Conservation (phyloP, 768 basidiomycete species). For the Termitomyces heimii region DNA sequence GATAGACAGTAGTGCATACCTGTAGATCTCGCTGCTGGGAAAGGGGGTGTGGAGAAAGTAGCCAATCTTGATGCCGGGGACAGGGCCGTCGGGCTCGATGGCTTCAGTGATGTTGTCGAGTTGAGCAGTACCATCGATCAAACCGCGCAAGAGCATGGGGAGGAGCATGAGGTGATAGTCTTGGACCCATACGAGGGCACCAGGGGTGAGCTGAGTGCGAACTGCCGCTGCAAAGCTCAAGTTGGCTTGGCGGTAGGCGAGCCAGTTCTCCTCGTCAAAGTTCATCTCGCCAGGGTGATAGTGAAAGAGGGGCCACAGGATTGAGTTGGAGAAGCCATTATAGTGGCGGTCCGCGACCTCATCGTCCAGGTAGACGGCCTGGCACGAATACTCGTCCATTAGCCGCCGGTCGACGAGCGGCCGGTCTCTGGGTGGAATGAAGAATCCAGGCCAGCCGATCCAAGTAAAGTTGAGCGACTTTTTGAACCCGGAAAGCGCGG, state of each 20-base stretch:
- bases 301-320: conserved; percentile 99
- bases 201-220: conserved; percentile 68
- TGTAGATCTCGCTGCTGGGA: conserved; percentile 95
- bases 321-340: conserved; percentile 98
- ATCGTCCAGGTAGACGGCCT: conserved; percentile 96
- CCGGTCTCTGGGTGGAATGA: conserved; percentile 92
- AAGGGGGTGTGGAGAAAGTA: conserved; percentile 99
- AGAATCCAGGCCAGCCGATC: conserved; percentile 95
- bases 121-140: conserved; percentile 67
- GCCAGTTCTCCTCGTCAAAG: conserved; percentile 98
- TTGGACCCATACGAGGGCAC: conserved; percentile 98
- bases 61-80: conserved; percentile 85
- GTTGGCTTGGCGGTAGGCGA: conserved; percentile 96
- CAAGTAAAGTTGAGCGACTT: conserved; percentile 97
- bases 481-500: conserved; percentile 96
- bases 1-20: conserved; percentile 40
- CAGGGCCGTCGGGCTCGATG: conserved; percentile 39
- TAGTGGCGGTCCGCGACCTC: conserved; percentile 98
- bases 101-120: conserved; percentile 70
- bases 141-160: conserved; percentile 87
- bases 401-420: conserved; percentile 86
- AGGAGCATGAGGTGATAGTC: conserved; percentile 98
- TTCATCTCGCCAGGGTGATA: conserved; percentile 99
- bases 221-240: conserved; percentile 91
- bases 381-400: conserved; percentile 92